Base-by-base conservation (phyloP, 108 stramenopile species). In the Bacterosira constricta region DNA sequence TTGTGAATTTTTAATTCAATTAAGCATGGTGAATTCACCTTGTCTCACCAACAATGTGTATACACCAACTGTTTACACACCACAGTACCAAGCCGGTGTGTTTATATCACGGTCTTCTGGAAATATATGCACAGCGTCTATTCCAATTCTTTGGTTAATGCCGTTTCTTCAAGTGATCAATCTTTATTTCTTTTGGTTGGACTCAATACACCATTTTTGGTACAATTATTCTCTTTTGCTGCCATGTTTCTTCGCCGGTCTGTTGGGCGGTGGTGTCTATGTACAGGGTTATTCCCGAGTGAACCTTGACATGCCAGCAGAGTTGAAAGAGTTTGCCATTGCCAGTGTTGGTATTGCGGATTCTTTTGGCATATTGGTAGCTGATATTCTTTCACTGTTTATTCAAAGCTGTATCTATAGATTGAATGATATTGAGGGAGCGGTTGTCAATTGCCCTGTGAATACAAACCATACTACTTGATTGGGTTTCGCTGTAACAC, bases 241-340 rank as follows among this genome's bases (percentile, higher is more conserved):
- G 1, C 61, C 80, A 17, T 85, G 86, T 41, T 78, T 91, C 25
- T 73, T 80, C 38, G 85, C 83, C 1, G 94, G 94, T 12, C 53
- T 90, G 21, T 58, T 96, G 17, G 94, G 94, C 25, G 94, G 91
- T 12, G 84, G 73, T 21, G 89, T 92, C 26, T 96, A 96, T 63
- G 86, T 92, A 3, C 84, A 93, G 54, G 90, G 84, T 12, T 91
- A 85, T 59, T 70, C 67, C 11, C 61, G 88, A 27, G 88, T 95
- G 13, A 79, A 79, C 38, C 25, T 45, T 7, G 90, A 88, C 49
- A 25, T 91, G n/a, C 82, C 86, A 6, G 18, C 29, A 23, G 70
- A 71, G 37, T 57, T 79, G 38, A 58, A 78, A 55, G 94, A 95
- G 64, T 88, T 95, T 66, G 86, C 90, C 12, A 68, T 95, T 52